Conservation (phyloP, 768 basidiomycete species). For the Amylocystis lapponica region DNA sequence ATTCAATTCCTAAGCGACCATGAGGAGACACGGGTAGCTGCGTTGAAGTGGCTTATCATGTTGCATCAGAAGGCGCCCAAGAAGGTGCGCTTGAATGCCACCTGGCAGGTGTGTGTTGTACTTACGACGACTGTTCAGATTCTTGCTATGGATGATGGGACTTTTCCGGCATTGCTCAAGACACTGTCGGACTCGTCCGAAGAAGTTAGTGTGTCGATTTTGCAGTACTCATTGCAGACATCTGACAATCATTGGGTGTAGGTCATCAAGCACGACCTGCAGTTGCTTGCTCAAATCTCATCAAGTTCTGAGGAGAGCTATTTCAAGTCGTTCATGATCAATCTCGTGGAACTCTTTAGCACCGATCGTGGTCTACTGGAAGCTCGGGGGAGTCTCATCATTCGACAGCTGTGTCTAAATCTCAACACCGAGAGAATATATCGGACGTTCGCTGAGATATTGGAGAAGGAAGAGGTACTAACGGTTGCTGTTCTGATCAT, state of each 20-base stretch:
- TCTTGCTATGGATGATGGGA: slow-evolving; percentile 92
- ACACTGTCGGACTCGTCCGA: slow-evolving; percentile 95
- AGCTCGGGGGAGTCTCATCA: slow-evolving; percentile 90
- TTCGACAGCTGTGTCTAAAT: slow-evolving; percentile 89
- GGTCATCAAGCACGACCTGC: slow-evolving; percentile 96
- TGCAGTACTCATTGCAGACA: neutral
- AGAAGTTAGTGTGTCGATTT: slow-evolving; percentile 47
- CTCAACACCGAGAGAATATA: slow-evolving; percentile 96
- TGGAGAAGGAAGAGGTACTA: slow-evolving; percentile 94
- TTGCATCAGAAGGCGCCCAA: slow-evolving; percentile 95
- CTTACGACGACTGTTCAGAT: slow-evolving; percentile 73
- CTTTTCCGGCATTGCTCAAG: slow-evolving; percentile 92
- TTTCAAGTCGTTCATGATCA: slow-evolving; percentile 94
- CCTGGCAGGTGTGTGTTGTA: neutral
- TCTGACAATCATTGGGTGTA: slow-evolving; percentile 21
- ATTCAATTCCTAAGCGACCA: slow-evolving; percentile 94
- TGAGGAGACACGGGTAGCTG: slow-evolving; percentile 93
- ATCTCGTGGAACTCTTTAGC: slow-evolving; percentile 89
- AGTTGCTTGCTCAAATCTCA: slow-evolving; percentile 94
- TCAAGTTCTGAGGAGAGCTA: slow-evolving; percentile 93
- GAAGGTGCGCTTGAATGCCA: slow-evolving; percentile 48
- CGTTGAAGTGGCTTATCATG: slow-evolving; percentile 98
- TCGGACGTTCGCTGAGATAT: slow-evolving; percentile 90
- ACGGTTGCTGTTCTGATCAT: neutral
- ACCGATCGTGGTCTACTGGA: slow-evolving; percentile 89